phyloP scores from a whole-genome alignment of 345 rosid genomes.

The Noccaea caerulescens region DNA sequence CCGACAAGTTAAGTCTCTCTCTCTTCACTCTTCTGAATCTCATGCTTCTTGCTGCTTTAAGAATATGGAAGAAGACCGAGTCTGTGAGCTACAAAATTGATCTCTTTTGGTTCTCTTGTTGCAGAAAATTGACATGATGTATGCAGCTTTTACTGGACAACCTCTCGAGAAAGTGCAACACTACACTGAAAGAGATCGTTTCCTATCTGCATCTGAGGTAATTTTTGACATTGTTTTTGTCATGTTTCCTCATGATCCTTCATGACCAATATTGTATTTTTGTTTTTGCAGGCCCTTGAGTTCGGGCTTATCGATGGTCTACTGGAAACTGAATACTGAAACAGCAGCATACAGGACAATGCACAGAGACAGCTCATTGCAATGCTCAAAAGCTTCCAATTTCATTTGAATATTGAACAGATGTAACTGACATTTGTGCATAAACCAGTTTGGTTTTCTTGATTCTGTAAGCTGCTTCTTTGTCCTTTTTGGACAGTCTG shows the following conservation, averaged over 20 bases:
- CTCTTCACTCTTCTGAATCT: conserved; percentile 25
- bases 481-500: neutral
- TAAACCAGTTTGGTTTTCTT: conserved; percentile 28
- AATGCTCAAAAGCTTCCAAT: conserved; percentile 30
- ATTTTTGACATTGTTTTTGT: conserved; percentile 6
- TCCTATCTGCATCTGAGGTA: conserved; percentile 88
- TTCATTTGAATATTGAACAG: conserved; percentile 26
- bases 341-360: neutral
- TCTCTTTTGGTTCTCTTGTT: conserved; percentile 24
- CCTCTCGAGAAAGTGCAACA: conserved; percentile 81
- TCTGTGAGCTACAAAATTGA: conserved; percentile 1
- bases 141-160: conserved; percentile 83
- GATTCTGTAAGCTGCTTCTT: neutral
- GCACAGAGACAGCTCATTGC: conserved; percentile 14
- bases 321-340: conserved; percentile 77
- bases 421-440: conserved; percentile 35
- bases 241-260: neutral
- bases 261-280: neutral
- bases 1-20: conserved; percentile 64
- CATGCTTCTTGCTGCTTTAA: conserved; percentile 23
- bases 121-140: conserved; percentile 94
- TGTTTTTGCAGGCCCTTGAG: conserved; percentile 73
- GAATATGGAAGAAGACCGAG: neutral
- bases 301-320: conserved; percentile 82
- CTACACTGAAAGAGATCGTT: conserved; percentile 84